A percentile compares a stretch with the other conserved stretches of the same genome.
Conservation (phyloP, 176 grass and related monocot genomes). For the Olyra latifolia region DNA sequence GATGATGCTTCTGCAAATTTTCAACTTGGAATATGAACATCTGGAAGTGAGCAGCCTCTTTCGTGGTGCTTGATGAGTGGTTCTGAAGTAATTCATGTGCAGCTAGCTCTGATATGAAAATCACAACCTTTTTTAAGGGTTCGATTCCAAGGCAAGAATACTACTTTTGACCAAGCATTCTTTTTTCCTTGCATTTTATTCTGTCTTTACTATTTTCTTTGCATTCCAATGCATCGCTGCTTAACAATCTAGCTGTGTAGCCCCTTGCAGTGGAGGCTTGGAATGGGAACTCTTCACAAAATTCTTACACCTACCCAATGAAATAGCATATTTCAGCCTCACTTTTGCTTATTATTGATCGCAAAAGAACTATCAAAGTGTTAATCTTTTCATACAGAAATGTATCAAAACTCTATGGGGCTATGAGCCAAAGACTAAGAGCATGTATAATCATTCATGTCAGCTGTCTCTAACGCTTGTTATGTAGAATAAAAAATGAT, state of each 20-base stretch:
- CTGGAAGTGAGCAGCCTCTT: neutral
- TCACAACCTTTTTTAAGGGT: neutral
- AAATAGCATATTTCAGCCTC: neutral
- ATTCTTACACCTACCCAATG: neutral
- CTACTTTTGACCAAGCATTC: slow-evolving; percentile 28
- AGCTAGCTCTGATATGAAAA: slow-evolving; percentile 5
- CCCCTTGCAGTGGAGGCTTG: neutral
- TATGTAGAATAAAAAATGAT: too few species aligned
- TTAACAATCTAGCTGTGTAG: neutral
- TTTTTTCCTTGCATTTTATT: neutral
- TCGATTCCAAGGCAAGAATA: slow-evolving; percentile 38
- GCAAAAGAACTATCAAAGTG: neutral
- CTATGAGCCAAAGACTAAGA: neutral
- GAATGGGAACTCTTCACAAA: neutral
- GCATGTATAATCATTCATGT: too few species aligned
- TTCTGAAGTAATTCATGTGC: slow-evolving; percentile 28
- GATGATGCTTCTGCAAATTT: slow-evolving; percentile 26
- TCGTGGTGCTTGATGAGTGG: slow-evolving; percentile 33
- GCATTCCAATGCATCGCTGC: neutral
- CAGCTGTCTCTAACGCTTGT: too few species aligned
- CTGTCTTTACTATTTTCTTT: neutral
- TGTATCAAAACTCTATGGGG: neutral
- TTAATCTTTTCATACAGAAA: neutral
- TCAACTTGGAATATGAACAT: slow-evolving; percentile 24
- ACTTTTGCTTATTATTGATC: neutral